Evolutionary conservation across 2,329 filamentous ascomycete genomes (phyloP), one percentile per base, ranked within the genome.

Genomic region (Neopestalotiopsis clavispora): DNA sequence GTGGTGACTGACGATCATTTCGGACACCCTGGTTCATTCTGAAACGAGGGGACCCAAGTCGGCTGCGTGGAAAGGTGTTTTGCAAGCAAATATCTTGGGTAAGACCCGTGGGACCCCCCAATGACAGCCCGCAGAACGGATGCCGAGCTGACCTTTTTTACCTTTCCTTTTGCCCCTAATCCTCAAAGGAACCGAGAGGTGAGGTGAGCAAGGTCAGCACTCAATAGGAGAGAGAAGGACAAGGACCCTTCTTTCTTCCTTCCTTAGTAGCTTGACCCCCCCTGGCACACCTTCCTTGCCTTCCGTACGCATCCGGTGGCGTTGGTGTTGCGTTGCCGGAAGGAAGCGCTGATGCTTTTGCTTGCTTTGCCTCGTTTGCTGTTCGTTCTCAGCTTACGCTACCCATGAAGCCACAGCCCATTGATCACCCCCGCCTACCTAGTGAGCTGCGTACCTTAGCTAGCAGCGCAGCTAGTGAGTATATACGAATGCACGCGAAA

Each of bases 1-100:
- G 38, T 23, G 38, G 38, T 23, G 38, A n/a, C 9, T 49, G 38
- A 64, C 28, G 20, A 64, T 64, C 57, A 42, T 28, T 32, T 45
- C 28, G 34, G 40, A 23, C 61, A 20, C 40, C 61, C 61, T 49
- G 28, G 61, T 64, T n/a, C n/a, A 49, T 45, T 64, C 61, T 64
- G 61, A 64, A 64, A 64, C 61, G 61, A 52, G 62, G 17, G 13
- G 57, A 6, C 23, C 38, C n/a, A 45, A 63, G 28, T 38, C n/a
- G 60, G 30, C 60, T 30, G 60, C 30, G 60, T 63, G n/a, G 13
- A 40, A 45, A 32, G 23, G 20, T 59, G 17, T 40, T n/a, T 34
- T 42, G 60, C 23, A 38, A 63, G 38, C 60, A 42, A 38, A 23
- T 13, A 14, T 38, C 14, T 28, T n/a, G 13, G 32, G 6, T 13